Evolutionary conservation across 441 rosid species (phyloP), one percentile per base, ranked within the genome.

Genomic region (Lepidium campestre): DNA sequence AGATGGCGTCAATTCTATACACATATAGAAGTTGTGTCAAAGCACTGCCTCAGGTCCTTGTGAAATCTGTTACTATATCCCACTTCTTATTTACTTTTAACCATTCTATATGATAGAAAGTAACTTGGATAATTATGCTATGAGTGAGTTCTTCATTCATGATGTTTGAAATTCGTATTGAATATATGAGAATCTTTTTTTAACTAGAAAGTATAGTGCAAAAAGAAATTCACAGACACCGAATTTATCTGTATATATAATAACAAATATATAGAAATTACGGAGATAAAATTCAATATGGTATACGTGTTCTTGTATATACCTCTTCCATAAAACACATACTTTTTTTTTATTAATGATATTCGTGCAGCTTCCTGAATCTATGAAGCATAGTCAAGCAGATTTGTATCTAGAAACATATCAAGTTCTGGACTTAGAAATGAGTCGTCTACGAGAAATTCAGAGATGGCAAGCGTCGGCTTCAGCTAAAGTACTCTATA

Each of bases 321-420:
- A 17, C 37, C 62, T 65, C 56, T 55, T 47, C 56, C 29, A 48
- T 42, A 49, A 11, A 14, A 14, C 29, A 32, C 46, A 55, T 69
- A 50, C 19, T n/a, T 61, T 63, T n/a, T 61, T 63, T 59, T 68
- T 8, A 39, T 20, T 27, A 50, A 59, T 57, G 27, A 62, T 45
- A 23, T 77, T 46, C 37, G 64, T 72, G 77, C 95, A 95, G 98
- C 98, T 95, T 75, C 97, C 98, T 3, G 98, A 88, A 73, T 95
- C 99, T 41, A 88, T 95, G 99, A 95, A 87, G 84, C 98, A 95
- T 75, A 92, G 93, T 86, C 99, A 95, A 79, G 93, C 95, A 72
- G 99, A 95, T 75, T 75, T 95, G 76, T 95, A 95, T 76, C 77
- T 95, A 50, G 98, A 95, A 75, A 92, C 99, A 20, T 95, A 95